phyloP scores from a whole-genome alignment of 306 rosid species.

The Prunus salicina region DNA sequence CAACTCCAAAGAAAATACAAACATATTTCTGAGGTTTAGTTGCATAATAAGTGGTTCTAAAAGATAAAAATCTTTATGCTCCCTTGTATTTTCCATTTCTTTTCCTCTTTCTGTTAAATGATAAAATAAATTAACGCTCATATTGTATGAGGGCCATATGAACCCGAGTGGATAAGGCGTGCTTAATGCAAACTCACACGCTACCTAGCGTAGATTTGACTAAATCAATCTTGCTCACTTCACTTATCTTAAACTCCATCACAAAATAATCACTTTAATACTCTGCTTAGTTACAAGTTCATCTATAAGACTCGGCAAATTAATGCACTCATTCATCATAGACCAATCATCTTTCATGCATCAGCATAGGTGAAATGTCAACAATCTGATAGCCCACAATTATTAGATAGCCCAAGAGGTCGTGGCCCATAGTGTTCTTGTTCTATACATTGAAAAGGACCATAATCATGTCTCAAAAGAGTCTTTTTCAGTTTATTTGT shows the following conservation, averaged over 20 bases:
- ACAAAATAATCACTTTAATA: too few species aligned
- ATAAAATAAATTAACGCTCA: neutral
- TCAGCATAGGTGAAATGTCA: conserved; percentile 1
- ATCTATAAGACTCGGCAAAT: too few species aligned
- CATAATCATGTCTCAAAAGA: neutral
- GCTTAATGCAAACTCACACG: too few species aligned
- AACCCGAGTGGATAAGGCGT: too few species aligned
- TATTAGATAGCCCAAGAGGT: neutral
- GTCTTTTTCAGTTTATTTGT: too few species aligned
- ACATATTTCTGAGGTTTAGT: neutral
- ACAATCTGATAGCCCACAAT: neutral
- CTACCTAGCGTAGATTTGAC: too few species aligned
- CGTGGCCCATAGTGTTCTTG: neutral
- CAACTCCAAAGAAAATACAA: neutral
- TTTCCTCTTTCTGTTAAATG: neutral
- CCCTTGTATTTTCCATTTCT: neutral
- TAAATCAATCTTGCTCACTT: too few species aligned
- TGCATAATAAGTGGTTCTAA: neutral
- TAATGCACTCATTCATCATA: neutral
- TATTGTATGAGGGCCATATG: too few species aligned
- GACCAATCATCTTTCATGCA: neutral
- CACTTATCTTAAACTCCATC: too few species aligned
- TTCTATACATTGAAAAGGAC: neutral
- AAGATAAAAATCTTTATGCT: neutral
- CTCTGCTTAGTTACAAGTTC: too few species aligned